Conservation (phyloP, 495 filamentous ascomycete species). For the Neurospora sp. region DNA sequence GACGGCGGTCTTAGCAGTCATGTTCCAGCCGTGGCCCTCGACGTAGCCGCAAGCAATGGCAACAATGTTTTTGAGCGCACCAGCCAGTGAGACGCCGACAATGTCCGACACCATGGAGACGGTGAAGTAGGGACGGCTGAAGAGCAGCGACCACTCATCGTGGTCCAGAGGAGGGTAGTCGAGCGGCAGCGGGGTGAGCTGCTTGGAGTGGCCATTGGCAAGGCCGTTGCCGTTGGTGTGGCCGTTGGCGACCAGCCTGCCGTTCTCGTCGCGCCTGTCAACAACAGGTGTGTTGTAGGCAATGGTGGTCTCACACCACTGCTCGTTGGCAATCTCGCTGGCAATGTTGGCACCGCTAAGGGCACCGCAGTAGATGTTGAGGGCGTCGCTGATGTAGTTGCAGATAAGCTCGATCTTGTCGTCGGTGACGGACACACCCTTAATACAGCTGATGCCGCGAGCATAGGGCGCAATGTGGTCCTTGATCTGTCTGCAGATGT, state of each 20-base stretch:
- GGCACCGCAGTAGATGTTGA: slow-evolving; percentile 95
- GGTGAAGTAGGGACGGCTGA: slow-evolving; percentile 97
- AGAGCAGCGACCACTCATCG: slow-evolving; percentile 64
- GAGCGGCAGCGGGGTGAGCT: slow-evolving; percentile 60
- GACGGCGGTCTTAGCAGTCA: slow-evolving; percentile 93
- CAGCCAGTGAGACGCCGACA: slow-evolving; percentile 88
- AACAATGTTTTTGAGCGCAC: slow-evolving; percentile 95
- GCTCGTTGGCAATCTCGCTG: slow-evolving; percentile 85
- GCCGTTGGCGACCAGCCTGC: slow-evolving; percentile 49
- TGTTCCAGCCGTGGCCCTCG: slow-evolving; percentile 91
- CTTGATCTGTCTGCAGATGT: slow-evolving; percentile 73
- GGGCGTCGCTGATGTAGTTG: slow-evolving; percentile 80
- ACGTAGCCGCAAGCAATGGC: slow-evolving; percentile 93
- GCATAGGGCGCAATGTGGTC: slow-evolving; percentile 87
- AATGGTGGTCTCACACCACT: slow-evolving; percentile 93
- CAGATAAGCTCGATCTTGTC: slow-evolving; percentile 78
- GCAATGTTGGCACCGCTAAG: slow-evolving; percentile 96
- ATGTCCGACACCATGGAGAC: slow-evolving; percentile 86
- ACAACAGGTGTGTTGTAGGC: slow-evolving; percentile 90
- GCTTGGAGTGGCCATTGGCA: slow-evolving; percentile 24
- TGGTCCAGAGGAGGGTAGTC: slow-evolving; percentile 82
- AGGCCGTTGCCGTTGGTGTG: slow-evolving; percentile 35
- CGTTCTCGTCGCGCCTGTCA: slow-evolving; percentile 32
- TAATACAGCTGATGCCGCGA: slow-evolving; percentile 93
- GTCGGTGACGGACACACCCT: slow-evolving; percentile 85